These are phyloP conservation scores for Verticillium nubilum DNA, from an alignment of 2,329 filamentous ascomycete species.

Conservation along the genomic window DNA sequence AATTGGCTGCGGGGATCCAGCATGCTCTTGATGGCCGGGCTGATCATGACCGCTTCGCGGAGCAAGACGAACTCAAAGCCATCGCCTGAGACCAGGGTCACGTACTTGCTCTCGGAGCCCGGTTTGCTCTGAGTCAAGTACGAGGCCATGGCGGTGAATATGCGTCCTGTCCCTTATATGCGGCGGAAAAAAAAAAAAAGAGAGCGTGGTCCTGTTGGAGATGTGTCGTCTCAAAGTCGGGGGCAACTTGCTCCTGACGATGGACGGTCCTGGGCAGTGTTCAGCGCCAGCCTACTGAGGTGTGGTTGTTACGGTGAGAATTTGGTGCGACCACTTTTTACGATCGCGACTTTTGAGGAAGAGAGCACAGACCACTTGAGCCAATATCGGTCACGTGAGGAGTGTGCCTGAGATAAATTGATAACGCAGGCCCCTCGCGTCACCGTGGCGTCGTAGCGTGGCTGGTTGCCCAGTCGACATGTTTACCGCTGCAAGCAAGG, in stretches of 20 bases:
- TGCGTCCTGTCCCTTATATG: neutral
- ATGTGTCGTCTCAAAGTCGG: neutral
- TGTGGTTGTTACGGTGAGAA: neutral
- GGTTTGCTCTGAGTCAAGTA: neutral
- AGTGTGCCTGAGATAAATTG: neutral
- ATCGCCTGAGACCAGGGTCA: slow-evolving; percentile 72
- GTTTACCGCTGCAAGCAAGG: neutral
- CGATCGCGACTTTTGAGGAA: neutral
- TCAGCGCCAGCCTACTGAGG: neutral
- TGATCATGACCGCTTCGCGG: slow-evolving; percentile 64
- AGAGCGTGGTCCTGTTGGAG: neutral
- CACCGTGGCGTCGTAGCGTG: neutral
- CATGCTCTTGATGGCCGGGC: slow-evolving; percentile 69
- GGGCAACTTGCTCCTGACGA: neutral
- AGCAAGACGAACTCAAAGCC: slow-evolving; percentile 72
- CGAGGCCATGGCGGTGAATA: neutral
- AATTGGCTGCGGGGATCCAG: slow-evolving; percentile 66
- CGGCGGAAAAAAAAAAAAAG: neutral
- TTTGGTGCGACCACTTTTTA: neutral
- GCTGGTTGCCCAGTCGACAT: neutral
- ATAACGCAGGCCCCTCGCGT: neutral
- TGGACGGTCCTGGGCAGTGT: neutral
- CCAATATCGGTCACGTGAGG: neutral
- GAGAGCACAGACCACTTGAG: neutral
- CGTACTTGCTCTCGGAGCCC: slow-evolving; percentile 54